Evolutionary conservation across 768 basidiomycete genomes (phyloP).

Genomic region (Termitomyces sp.): DNA sequence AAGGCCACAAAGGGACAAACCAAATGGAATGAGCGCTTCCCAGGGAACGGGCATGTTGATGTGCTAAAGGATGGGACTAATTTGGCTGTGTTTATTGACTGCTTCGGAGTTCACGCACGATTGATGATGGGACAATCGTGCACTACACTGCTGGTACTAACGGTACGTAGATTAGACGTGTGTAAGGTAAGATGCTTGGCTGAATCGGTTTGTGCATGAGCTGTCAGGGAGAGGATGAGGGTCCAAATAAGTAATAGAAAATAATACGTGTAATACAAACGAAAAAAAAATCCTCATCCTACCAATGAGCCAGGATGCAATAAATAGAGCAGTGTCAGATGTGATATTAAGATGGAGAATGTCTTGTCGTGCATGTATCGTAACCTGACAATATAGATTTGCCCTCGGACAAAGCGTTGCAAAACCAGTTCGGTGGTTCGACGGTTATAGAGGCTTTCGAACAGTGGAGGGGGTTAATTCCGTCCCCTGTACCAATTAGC

Average conservation of each 20-base stretch:
- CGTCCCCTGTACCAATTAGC: background rate
- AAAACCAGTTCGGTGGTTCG: background rate
- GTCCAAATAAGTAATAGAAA: background rate
- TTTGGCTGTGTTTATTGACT: slow-evolving; percentile 17
- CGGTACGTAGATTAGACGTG: background rate
- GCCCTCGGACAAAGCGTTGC: background rate
- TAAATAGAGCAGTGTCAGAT: no score
- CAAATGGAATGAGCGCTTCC: slow-evolving; percentile 97
- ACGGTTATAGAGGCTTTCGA: no score
- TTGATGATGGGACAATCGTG: background rate
- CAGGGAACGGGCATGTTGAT: slow-evolving; percentile 89
- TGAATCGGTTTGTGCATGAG: background rate
- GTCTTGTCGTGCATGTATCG: no score
- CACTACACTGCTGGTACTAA: background rate
- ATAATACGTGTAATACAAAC: background rate
- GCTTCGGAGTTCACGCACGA: background rate
- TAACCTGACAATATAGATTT: no score
- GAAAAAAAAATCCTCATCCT: background rate
- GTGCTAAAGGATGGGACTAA: slow-evolving; percentile 4
- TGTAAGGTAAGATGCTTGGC: background rate
- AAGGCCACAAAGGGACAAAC: slow-evolving; percentile 36
- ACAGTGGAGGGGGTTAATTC: background rate
- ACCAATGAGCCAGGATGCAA: no score
- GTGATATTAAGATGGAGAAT: no score
- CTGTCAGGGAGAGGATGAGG: background rate